phyloP scores from a whole-genome alignment of 257 asterid species.

The Dorcoceras hygrometricum region DNA sequence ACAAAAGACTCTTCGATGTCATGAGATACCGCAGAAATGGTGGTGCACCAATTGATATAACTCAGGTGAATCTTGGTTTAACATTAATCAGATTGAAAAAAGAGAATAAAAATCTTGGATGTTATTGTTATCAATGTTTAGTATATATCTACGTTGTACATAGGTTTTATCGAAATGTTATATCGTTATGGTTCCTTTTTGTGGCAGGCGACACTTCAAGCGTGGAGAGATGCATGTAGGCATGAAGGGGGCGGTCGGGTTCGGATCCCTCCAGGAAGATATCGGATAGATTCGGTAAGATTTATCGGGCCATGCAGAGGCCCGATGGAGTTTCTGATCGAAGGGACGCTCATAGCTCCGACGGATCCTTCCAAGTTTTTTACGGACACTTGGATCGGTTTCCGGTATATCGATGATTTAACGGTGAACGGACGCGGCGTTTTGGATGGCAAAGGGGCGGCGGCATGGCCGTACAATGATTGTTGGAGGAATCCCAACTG shows the following conservation, averaged over 20 bases:
- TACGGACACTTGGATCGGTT: slow-evolving; percentile 55
- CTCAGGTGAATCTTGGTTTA: slow-evolving; percentile 20
- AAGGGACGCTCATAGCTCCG: slow-evolving; percentile 45
- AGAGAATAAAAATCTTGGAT: neutral
- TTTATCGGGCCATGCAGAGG: slow-evolving; percentile 57
- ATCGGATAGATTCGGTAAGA: slow-evolving; percentile 34
- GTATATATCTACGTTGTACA: too few relatives aligned
- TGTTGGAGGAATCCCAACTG: slow-evolving; percentile 37
- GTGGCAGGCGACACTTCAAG: slow-evolving; percentile 49
- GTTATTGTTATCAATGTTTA: too few relatives aligned
- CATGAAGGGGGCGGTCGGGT: slow-evolving; percentile 46
- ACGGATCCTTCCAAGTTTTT: slow-evolving; percentile 23
- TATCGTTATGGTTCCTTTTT: too few relatives aligned
- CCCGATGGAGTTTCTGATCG: slow-evolving; percentile 30
- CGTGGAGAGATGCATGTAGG: slow-evolving; percentile 67
- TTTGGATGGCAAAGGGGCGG: slow-evolving; percentile 56
- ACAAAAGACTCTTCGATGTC: slow-evolving; percentile 32
- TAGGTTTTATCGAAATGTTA: too few relatives aligned
- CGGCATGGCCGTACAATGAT: slow-evolving; percentile 59
- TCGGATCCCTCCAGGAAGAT: slow-evolving; percentile 51
- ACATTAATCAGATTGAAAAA: neutral
- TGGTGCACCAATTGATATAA: slow-evolving; percentile 33
- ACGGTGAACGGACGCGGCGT: slow-evolving; percentile 53
- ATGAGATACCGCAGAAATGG: slow-evolving; percentile 36
- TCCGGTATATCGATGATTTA: slow-evolving; percentile 35